phyloP scores from a whole-genome alignment of 495 filamentous ascomycete genomes.

The Daldinia decipiens region DNA sequence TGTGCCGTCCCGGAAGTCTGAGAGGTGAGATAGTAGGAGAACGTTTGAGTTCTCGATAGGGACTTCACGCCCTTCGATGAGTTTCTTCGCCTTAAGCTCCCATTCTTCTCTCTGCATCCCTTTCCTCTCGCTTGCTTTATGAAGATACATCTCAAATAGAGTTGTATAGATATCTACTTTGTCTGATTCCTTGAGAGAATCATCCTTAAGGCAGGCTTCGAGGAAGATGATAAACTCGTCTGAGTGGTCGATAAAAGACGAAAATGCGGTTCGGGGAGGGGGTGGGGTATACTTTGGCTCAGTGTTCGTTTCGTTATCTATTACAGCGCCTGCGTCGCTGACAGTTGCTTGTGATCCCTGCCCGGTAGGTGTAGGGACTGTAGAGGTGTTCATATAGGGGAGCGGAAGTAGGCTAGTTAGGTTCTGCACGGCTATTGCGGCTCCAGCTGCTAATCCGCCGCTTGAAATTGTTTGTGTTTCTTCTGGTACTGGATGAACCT shows the following conservation, averaged over 20 bases:
- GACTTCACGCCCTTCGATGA: conserved; percentile 76
- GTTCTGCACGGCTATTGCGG: conserved; percentile 79
- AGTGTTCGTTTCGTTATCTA: conserved; percentile 46
- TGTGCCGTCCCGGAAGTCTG: conserved; percentile 88
- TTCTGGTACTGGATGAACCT: conserved; percentile 68
- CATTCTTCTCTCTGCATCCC: conserved; percentile 73
- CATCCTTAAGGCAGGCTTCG: conserved; percentile 79
- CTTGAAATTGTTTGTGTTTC: conserved; percentile 57
- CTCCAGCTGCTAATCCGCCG: conserved; percentile 63
- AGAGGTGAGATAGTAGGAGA: conserved; percentile 89
- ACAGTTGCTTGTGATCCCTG: conserved; percentile 49
- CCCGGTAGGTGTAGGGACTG: conserved; percentile 55
- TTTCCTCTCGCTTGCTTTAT: conserved; percentile 81
- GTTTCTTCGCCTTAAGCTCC: conserved; percentile 89
- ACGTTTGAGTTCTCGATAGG: conserved; percentile 95
- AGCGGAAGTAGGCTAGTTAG: conserved; percentile 84
- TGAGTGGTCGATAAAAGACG: conserved; percentile 93
- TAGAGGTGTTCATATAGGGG: conserved; percentile 79
- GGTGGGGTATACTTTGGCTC: conserved; percentile 71
- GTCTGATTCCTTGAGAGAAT: conserved; percentile 72
- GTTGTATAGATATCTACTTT: conserved; percentile 92
- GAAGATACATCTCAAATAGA: conserved; percentile 96
- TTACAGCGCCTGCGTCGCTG: conserved; percentile 45
- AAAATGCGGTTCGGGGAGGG: conserved; percentile 90
- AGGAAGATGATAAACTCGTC: conserved; percentile 90